Base-by-base conservation (phyloP, 2,329 filamentous ascomycete species). In the Aspergillus tamarii region DNA sequence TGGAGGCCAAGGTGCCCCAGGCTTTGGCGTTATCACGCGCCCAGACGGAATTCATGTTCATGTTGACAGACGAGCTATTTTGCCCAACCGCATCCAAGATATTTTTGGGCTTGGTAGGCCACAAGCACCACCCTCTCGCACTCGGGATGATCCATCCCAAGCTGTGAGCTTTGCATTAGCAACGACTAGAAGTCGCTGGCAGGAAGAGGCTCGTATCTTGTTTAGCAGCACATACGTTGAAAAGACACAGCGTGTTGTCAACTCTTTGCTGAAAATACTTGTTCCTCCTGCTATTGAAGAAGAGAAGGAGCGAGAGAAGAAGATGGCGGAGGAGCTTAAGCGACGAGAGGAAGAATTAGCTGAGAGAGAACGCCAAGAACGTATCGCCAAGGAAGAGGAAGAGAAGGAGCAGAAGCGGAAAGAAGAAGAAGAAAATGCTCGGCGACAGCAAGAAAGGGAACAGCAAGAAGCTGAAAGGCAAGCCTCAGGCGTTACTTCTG, bases 141-240 rank as follows among this genome's bases (percentile, higher is more conserved):
- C 78, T 65, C 79, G 81, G 48, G 82, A 84, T 60, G 83, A 84
- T 64, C 81, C 81, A 39, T 83, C 87, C n/a, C 89, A 91, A 69
- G 90, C 92, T 14, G 89, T 94, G 30, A 83, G 88, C 3, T 98
- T 98, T 76, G 81, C 84, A 23, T 84, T 92, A 10, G 87, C 88
- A 43, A 84, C 87, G 10, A 98, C 95, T 1, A 83, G 85, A 61
- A 84, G 86, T 59, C 89, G 95, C 65, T 99, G 96, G 90, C 88
- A 91, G 73, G 93, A 97, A 73, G 96, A 98, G 77, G 90, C 93
- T 10, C 89, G 90, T 67, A 89, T 99, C 76, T 84, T 98, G 0
- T 98, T 95, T 77, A 91, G 91, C 30, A 79, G 83, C 26, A 84
- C 81, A 56, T 86, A 89, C 59, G 75, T 86, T 4, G 93, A 97